Base-by-base conservation (phyloP, 371 early-diverging fungal species). In the Mucor sp. region DNA sequence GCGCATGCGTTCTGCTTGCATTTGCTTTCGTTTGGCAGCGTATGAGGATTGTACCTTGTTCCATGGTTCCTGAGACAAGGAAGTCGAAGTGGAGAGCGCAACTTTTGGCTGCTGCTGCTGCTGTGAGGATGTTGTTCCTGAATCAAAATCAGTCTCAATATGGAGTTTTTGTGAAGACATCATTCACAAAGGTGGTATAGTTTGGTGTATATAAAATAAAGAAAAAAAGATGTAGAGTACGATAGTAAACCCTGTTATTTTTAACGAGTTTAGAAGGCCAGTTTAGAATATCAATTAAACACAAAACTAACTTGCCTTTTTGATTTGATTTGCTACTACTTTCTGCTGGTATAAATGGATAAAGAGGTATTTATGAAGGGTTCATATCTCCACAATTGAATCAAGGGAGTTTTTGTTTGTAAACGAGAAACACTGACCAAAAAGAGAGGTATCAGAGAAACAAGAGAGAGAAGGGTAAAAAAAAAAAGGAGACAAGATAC, bases 1-100 rank as follows among this genome's bases (percentile, higher is more conserved):
- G 25, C 72, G 67, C 61, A 71, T 60, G 57, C 82, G 62, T 35
- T 79, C 82, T 33, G 72, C 73, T 41, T 79, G 82, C 19, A 66
- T 71, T 48, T 76, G 62, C 30, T 74, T 74, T 44, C 74, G 62
- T 67, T 69, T 72, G 8, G 73, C 74, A 8, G 68, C 66, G 63
- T 70, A 70, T 11, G 62, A 50, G n/a, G 74, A 65, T 47, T 67
- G 68, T 3, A 72, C 65, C 44, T 71, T 68, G 23, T 66, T 70
- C 75, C 75, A 75, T 47, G 65, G 73, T 33, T 73, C 76, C 55
- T 61, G 62, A 21, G 76, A 60, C 19, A 66, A 61, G 27, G 68
- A 66, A 14, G 58, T 65, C 17, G 70, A 53, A 27, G 53, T 27
- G 1, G 53, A 53, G 27, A 25, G 25, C 4, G 53, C 25, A 14